Evolutionary conservation across 805 yeast genomes (phyloP), one percentile per base, ranked within the genome.

Genomic region (Lachancea lanzarotensis): DNA sequence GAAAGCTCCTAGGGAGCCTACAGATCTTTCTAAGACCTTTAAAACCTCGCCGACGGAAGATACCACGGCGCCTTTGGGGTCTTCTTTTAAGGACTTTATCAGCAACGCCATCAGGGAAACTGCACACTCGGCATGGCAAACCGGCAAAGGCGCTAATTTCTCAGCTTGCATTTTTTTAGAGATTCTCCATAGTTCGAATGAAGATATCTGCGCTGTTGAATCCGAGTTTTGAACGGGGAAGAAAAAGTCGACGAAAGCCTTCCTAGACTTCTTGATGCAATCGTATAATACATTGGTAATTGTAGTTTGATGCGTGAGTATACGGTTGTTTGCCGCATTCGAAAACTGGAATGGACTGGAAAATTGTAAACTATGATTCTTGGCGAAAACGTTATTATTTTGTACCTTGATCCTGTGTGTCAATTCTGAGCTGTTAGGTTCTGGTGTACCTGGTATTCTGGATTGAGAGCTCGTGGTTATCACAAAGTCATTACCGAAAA

Each of bases 81-180:
- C 89, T 57, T 83, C 89, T 40, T 75, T 78, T 19, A 77, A 70
- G 1, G 89, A 78, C 55, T 76, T 79, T 5, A 61, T 54, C 17
- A 65, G 29, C 6, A 79, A 62, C 16, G 81, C 66, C 45, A 82
- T 66, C 41, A 81, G 72, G 2, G 86, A 66, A 11, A 83, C 59
- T 1, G 84, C 71, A 40, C 82, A 74, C 16, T 82, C 76, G 0
- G 86, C 76, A 56, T 82, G 79, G 4, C 85, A 85, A 45, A 74
- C 75, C 0, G 86, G 79, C 42, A 80, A 72, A n/a, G 79, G 71
- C 2, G 81, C 71, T 31, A 87, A 64, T 18, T 76, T 72, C 47
- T 78, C 79, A 0, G 87, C 75, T 51, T 81, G 87, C 53, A 77
- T 65, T 42, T 67, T 48, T 43, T 61, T 61, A 2, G 63, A 60